Percentiles rank a stretch among this genome's conserved stretches.
phyloP scores from a whole-genome alignment of 2,329 filamentous ascomycete genomes.

The Clarireedia hainanense region DNA sequence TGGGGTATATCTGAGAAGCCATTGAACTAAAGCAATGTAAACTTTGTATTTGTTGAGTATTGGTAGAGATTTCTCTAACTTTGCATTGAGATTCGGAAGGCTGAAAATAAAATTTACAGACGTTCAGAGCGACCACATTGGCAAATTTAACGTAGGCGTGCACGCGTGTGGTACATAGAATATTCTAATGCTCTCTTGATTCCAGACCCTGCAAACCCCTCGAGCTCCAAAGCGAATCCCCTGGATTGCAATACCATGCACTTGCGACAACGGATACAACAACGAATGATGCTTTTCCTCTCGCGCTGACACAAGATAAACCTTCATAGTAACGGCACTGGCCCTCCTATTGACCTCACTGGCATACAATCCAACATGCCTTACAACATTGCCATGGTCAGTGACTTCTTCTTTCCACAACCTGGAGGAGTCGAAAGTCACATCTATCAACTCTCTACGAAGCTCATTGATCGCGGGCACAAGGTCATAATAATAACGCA shows the following conservation, averaged over 20 bases:
- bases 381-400: conserved; percentile 82
- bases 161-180: too few species aligned
- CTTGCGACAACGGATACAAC: neutral
- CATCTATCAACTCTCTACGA: conserved; percentile 94
- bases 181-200: too few species aligned
- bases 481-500: conserved; percentile 98
- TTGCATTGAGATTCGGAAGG: neutral
- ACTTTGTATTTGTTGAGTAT: neutral
- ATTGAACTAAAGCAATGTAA: conserved; percentile 9
- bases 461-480: conserved; percentile 94
- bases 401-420: conserved; percentile 99
- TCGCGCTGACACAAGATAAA: too few species aligned
- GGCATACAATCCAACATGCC: conserved; percentile 20
- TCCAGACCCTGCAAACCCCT: too few species aligned
- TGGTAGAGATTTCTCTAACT: neutral
- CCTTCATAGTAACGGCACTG: too few species aligned
- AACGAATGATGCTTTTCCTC: neutral
- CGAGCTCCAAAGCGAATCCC: neutral
- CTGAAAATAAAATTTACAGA: conserved; percentile 12
- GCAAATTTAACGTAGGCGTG: neutral
- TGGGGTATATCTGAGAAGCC: conserved; percentile 25
- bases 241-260: neutral
- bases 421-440: conserved; percentile 95
- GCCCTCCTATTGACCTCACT: neutral
- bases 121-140: neutral